Base-by-base conservation (phyloP, 2,329 filamentous ascomycete species). In the Fusarium redolens region DNA sequence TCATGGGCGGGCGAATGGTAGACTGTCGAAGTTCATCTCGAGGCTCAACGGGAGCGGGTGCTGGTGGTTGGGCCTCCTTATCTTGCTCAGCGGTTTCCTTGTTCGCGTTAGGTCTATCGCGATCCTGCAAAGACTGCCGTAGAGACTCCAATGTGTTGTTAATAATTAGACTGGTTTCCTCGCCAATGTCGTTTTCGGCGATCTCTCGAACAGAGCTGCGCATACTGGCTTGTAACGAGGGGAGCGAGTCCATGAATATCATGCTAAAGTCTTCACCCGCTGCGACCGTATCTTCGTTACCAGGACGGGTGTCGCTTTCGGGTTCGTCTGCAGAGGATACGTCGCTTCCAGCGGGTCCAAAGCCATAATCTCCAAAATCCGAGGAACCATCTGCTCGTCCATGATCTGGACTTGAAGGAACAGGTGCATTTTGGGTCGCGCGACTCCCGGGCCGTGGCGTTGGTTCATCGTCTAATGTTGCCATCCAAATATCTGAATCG, bases 211-310 rank as follows among this genome's bases (percentile, higher is more conserved):
- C 73, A 22, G 79, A 80, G 64, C 77, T 79, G 45, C 78, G 78
- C 61, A 84, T 79, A 40, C 82, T 83, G 4, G 80, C 83, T 40
- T 85, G 85, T 61, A 89, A 81, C 0, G 87, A 88, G 5, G 85
- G 86, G 22, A 90, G 81, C 4, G 87, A 88, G 50, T 88, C 84
- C 67, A 89, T 84, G 37, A 87, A 87, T 62, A 90, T 90, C 87
- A 89, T 89, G 76, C 87, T 90, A 69, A 90, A 89, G 43, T 87
- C 86, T 67, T 90, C 88, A 20, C 82, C 84, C n/a, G 86, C 83
- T 7, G 83, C 82, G 51, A 86, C 82, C 1, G 83, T 87, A 55
- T 87, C 82, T 37, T 83, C 81, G 48, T 60, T 69, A 44, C 56
- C 62, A n/a, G 71, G 77, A 54, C 56, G 73, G 61, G 33, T 62